Percentiles rank a stretch among this genome's conserved stretches.
Evolutionary conservation across 1,139 yeast genomes (phyloP).

Genomic region (Oligophagozyma castellii): DNA sequence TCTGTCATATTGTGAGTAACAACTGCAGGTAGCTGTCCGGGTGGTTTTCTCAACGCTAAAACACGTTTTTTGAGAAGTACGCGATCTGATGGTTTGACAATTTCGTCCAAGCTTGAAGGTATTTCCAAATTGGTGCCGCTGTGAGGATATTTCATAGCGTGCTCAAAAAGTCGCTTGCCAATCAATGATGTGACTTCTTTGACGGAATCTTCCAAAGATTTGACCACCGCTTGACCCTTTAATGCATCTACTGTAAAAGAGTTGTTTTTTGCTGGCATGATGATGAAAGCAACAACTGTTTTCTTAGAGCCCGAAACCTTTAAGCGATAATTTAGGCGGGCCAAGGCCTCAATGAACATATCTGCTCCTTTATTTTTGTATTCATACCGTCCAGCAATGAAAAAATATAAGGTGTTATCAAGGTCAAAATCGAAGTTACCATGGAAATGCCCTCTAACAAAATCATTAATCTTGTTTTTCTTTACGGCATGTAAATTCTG

Average conservation of each 20-base stretch:
- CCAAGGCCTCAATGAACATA: conserved; percentile 84
- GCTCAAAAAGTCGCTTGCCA: conserved; percentile 81
- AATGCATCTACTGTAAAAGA: conserved; percentile 93
- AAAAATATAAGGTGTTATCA: conserved; percentile 85
- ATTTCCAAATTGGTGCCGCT: conserved; percentile 36
- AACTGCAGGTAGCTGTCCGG: conserved; percentile 79
- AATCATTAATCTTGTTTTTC: conserved; percentile 87
- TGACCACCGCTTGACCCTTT: conserved; percentile 91
- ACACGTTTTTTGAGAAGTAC: conserved; percentile 86
- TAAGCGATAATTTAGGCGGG: conserved; percentile 77
- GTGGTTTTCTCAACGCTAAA: conserved; percentile 73
- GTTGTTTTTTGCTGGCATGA: conserved; percentile 93
- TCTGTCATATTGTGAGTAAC: conserved; percentile 98
- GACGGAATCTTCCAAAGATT: conserved; percentile 80
- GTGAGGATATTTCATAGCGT: conserved; percentile 72
- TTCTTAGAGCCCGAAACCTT: conserved; percentile 72
- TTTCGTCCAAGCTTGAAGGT: conserved; percentile 54
- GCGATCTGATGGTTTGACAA: conserved; percentile 77
- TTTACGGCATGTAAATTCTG: conserved; percentile 89
- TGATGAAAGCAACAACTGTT: conserved; percentile 95
- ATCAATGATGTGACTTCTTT: conserved; percentile 79
- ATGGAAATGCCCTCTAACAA: conserved; percentile 91
- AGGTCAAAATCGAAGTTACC: conserved; percentile 93
- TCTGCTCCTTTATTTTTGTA: conserved; percentile 95
- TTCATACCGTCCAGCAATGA: conserved; percentile 96